phyloP scores from a whole-genome alignment of 2,329 filamentous ascomycete genomes.

The Ceratocystis harringtonii region DNA sequence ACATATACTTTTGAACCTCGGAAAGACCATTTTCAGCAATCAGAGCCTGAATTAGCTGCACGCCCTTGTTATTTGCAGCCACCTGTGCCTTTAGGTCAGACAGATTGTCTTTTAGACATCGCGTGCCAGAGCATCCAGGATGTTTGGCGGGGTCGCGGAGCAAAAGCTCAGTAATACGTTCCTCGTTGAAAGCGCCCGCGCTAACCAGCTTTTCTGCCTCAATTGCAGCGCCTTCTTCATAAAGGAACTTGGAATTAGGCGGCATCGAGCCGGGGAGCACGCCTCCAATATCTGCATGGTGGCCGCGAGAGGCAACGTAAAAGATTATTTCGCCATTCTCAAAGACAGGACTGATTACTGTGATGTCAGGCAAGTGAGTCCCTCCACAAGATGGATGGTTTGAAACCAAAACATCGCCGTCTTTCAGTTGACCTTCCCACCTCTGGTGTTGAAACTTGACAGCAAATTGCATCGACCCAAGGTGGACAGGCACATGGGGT shows the following conservation, averaged over 20 bases:
- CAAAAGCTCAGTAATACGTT: slow-evolving; percentile 56
- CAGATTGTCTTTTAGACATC: slow-evolving; percentile 65
- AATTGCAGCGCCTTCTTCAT: slow-evolving; percentile 48
- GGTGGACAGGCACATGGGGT: slow-evolving; percentile 64
- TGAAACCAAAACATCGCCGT: slow-evolving; percentile 66
- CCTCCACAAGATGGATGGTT: slow-evolving; percentile 76
- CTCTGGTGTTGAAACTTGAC: slow-evolving; percentile 64
- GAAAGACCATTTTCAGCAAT: slow-evolving; percentile 66
- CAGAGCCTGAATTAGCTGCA: slow-evolving; percentile 59
- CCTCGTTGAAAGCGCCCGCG: slow-evolving; percentile 62
- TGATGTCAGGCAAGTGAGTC: slow-evolving; percentile 71
- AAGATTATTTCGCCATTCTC: slow-evolving; percentile 54
- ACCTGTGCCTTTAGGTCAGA: slow-evolving; percentile 75
- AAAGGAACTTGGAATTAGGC: slow-evolving; percentile 50
- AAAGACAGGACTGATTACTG: slow-evolving; percentile 66
- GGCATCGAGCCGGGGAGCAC: slow-evolving; percentile 73
- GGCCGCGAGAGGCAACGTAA: slow-evolving; percentile 65
- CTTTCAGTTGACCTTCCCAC: slow-evolving; percentile 62
- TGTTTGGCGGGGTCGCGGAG: slow-evolving; percentile 60
- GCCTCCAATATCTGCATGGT: slow-evolving; percentile 75
- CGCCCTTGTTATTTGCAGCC: slow-evolving; percentile 72
- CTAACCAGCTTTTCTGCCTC: slow-evolving; percentile 57
- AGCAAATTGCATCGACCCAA: slow-evolving; percentile 72
- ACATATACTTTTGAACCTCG: slow-evolving; percentile 74
- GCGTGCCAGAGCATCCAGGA: slow-evolving; percentile 61